Evolutionary conservation across 2,329 filamentous ascomycete species (phyloP).

Genomic region (Hymenoscyphus fraxineus): DNA sequence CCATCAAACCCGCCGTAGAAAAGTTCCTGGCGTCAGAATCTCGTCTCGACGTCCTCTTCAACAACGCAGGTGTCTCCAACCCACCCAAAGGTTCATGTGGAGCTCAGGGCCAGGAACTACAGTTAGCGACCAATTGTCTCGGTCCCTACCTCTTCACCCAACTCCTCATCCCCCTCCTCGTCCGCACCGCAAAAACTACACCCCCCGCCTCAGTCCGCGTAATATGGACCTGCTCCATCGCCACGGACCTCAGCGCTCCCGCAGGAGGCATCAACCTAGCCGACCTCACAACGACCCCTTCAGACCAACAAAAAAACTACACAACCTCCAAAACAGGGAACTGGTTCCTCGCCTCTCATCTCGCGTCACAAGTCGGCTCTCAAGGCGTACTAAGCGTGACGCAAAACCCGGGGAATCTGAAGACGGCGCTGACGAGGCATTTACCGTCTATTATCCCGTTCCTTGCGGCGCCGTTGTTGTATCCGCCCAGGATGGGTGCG

Average conservation of each 20-base stretch:
- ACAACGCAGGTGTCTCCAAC: constrained; percentile 31
- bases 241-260: constrained; percentile 10
- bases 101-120: constrained; percentile 17
- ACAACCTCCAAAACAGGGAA: constrained; percentile 21
- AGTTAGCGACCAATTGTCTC: constrained; percentile 19
- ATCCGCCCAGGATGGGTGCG: constrained; percentile 14
- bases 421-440: constrained; percentile 8
- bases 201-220: constrained; percentile 12
- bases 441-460: not conserved
- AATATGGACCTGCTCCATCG: constrained; percentile 16
- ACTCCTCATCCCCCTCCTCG: constrained; percentile 37
- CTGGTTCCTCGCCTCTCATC: constrained; percentile 20
- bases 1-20: constrained; percentile 35
- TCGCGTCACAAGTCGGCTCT: constrained; percentile 6
- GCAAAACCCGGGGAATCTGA: constrained; percentile 25
- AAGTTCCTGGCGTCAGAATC: constrained; percentile 35
- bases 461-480: not conserved
- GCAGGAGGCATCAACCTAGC: constrained; percentile 5
- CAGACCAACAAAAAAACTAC: constrained; percentile 16
- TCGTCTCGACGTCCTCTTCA: constrained; percentile 38
- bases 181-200: not conserved
- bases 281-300: not conserved
- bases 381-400: constrained; percentile 20
- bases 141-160: constrained; percentile 17
- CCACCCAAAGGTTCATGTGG: constrained; percentile 11